Evolutionary conservation across 108 stramenopile species (phyloP), one percentile per base, ranked within the genome.

Genomic region (Skeletonema marinoi): DNA sequence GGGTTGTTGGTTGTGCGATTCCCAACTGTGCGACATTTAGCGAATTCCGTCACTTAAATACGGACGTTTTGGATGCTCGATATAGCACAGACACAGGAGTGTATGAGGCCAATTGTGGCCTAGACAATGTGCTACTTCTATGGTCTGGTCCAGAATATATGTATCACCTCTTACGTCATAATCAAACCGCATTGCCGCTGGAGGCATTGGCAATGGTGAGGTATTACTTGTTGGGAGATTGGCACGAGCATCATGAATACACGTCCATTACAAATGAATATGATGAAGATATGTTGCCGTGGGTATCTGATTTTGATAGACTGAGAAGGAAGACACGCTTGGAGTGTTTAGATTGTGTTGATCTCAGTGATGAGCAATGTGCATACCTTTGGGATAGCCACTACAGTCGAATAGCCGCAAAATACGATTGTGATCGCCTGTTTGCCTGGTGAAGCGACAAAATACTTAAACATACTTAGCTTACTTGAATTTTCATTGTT

Each of bases 101-200:
- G 32, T 86, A 89, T 48, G 35, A 67, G 32, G 25, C 60, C 16
- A 62, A 86, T 42, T 77, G 83, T 71, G 89, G 89, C 19, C 60
- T 90, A 10, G 82, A 81, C 11, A 85, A 82, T 60, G 87, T 85
- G 11, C 25, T 63, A 1, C 59, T 90, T 41, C 75, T 65, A 31
- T 90, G 89, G 89, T 80, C 86, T 29, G 84, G 88, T 21, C 65
- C 67, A 11, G 90, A 90, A 67, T 90, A 87, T 75, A 78, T 88
- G 67, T 84, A 88, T 41, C 54, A 75, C 42, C 82, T 90, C 65
- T 66, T 90, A 38, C 75, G 74, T 56, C 85, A 90, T 60, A 90
- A 90, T 67, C 38, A 54, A 32, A 63, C 75, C 32, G 32, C n/a
- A 11, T 61, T 90, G 7, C 90, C 90, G 1, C 69, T 78, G 29